Conservation (phyloP, 2,329 filamentous ascomycete species). For the Xylaria arbuscula region DNA sequence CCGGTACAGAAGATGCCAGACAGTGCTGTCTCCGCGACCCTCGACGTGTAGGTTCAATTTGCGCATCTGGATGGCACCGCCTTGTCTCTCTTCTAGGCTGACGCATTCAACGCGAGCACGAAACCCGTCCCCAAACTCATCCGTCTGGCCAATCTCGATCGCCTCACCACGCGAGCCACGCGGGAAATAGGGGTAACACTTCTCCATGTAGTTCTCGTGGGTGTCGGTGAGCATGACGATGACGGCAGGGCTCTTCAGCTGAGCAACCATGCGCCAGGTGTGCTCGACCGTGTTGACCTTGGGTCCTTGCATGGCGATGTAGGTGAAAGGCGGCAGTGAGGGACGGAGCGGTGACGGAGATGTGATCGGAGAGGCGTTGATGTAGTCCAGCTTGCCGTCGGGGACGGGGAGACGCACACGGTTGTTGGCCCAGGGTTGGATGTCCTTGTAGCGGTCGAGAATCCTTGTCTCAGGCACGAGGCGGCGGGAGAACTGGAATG, state of each 20-base stretch:
- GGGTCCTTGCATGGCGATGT: constrained; percentile 95
- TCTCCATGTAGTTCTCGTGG: constrained; percentile 79
- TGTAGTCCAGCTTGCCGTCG: constrained; percentile 78
- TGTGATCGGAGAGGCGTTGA: constrained; percentile 81
- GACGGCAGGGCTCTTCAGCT: constrained; percentile 78
- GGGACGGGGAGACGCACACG: constrained; percentile 84
- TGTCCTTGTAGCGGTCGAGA: constrained; percentile 89
- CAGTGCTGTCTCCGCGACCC: constrained; percentile 55
- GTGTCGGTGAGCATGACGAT: constrained; percentile 96
- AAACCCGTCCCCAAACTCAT: constrained; percentile 75
- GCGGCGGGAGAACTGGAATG: constrained; percentile 62
- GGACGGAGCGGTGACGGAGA: constrained; percentile 60
- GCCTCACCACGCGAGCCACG: constrained; percentile 62
- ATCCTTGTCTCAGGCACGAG: constrained; percentile 64
- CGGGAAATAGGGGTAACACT: constrained; percentile 92
- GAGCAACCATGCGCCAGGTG: constrained; percentile 95
- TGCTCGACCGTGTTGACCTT: constrained; percentile 80
- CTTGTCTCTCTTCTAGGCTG: constrained; percentile 64
- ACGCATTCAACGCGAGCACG: constrained; percentile 76
- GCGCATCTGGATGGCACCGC: constrained; percentile 76
- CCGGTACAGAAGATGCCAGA: constrained; percentile 88
- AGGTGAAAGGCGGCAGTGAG: constrained; percentile 62
- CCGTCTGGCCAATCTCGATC: constrained; percentile 69
- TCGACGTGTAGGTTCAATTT: constrained; percentile 71
- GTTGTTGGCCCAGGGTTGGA: constrained; percentile 90